phyloP scores from a whole-genome alignment of 2,329 filamentous ascomycete genomes.

The Fusarium sp. region DNA sequence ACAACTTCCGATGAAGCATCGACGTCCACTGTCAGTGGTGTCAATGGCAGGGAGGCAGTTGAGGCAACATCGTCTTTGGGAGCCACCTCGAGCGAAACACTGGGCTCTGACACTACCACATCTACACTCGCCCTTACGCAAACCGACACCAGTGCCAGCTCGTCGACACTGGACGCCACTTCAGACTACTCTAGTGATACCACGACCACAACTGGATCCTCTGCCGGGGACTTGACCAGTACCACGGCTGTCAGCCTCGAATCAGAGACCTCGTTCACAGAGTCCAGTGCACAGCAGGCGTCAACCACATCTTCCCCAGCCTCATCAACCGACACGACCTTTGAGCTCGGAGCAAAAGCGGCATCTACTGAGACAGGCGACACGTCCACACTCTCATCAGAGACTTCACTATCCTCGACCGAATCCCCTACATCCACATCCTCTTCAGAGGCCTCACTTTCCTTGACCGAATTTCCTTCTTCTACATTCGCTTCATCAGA shows the following conservation, averaged over 20 bases:
- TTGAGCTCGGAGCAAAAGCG: neutral
- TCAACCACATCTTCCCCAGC: neutral
- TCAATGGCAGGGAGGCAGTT: accelerated
- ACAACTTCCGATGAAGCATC: neutral
- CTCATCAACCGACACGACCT: neutral
- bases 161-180: neutral
- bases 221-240: neutral
- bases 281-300: neutral
- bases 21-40: neutral
- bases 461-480: constrained; percentile 12
- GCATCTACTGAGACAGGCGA: neutral
- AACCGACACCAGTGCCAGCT: neutral
- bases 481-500: constrained; percentile 15
- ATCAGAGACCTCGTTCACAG: too few species aligned
- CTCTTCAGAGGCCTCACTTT: constrained; percentile 7
- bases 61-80: neutral
- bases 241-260: neutral
- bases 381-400: neutral
- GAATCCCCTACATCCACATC: neutral
- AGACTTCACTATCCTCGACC: neutral
- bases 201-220: neutral
- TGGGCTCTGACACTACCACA: too few species aligned
- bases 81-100: neutral
- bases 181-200: too few species aligned
- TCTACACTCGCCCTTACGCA: neutral